Conservation (phyloP, 2,329 filamentous ascomycete genomes). For the Paracoccidioides brasiliensis region DNA sequence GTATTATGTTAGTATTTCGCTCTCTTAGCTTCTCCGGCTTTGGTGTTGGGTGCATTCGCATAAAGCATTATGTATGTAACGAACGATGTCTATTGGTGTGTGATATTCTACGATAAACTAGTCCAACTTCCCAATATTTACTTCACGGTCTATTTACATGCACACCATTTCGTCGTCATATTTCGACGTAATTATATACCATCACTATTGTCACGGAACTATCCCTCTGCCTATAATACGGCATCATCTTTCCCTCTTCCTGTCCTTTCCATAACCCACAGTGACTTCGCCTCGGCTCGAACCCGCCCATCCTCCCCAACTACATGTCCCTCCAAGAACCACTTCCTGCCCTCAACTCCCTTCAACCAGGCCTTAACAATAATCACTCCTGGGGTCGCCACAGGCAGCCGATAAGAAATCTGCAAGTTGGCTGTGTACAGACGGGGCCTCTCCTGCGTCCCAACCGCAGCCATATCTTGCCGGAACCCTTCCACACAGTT, state of each 20-base stretch:
- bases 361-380: conserved; percentile 68
- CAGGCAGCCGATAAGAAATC: conserved; percentile 69
- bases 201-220: neutral
- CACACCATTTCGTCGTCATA: neutral
- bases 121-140: neutral
- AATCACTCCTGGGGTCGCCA: conserved; percentile 59
- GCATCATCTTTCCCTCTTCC: neutral
- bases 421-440: conserved; percentile 62
- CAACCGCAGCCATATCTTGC: neutral
- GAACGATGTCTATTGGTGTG: neutral
- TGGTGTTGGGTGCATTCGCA: neutral
- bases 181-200: neutral
- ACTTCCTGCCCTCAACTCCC: conserved; percentile 83
- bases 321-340: conserved; percentile 79
- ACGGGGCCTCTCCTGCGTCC: neutral
- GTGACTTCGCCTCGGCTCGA: conserved; percentile 66
- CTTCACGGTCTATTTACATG: neutral
- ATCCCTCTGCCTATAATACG: neutral
- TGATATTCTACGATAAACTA: neutral
- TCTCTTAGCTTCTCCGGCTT: neutral
- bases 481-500: conserved; percentile 46
- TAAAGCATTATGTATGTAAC: neutral
- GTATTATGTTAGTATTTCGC: neutral
- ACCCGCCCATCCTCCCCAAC: conserved; percentile 57
- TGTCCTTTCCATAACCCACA: conserved; percentile 41